phyloP scores from a whole-genome alignment of 345 rosid species.

The Hibiscus trionum region DNA sequence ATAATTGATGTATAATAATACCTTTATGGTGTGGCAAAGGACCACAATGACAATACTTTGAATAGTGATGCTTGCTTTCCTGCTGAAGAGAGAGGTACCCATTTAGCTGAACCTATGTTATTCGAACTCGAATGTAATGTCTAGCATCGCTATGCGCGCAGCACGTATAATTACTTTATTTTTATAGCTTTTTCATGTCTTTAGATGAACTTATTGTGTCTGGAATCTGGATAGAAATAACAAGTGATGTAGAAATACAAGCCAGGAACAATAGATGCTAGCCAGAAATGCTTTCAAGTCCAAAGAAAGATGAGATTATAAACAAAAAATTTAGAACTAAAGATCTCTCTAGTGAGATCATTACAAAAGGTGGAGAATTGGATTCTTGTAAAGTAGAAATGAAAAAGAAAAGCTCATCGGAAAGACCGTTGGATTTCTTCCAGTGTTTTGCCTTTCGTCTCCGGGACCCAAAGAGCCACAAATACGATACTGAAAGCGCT shows the following conservation, averaged over 20 bases:
- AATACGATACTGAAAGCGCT: conserved; percentile 61
- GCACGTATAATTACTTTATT: too few species aligned
- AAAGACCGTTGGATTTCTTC: conserved; percentile 90
- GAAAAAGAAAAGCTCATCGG: conserved; percentile 44
- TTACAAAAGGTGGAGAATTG: not conserved
- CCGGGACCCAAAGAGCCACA: conserved; percentile 69
- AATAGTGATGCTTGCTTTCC: not conserved
- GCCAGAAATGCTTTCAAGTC: not conserved
- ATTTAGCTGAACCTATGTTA: not conserved
- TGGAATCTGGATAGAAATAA: too few species aligned
- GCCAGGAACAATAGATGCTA: not conserved
- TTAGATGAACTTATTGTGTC: too few species aligned
- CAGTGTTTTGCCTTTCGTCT: conserved; percentile 79
- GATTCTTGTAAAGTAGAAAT: not conserved
- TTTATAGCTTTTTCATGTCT: too few species aligned
- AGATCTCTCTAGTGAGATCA: not conserved
- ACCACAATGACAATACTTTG: not conserved
- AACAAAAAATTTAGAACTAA: not conserved
- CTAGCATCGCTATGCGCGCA: too few species aligned
- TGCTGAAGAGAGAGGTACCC: not conserved
- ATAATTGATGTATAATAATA: too few species aligned
- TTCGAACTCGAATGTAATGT: not conserved
- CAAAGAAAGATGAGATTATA: not conserved
- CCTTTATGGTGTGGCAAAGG: not conserved
- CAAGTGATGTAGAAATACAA: too few species aligned